These are phyloP conservation scores for Prillingera fragicola DNA, from an alignment of 1,284 basidiomycete species.

Conservation along the genomic window DNA sequence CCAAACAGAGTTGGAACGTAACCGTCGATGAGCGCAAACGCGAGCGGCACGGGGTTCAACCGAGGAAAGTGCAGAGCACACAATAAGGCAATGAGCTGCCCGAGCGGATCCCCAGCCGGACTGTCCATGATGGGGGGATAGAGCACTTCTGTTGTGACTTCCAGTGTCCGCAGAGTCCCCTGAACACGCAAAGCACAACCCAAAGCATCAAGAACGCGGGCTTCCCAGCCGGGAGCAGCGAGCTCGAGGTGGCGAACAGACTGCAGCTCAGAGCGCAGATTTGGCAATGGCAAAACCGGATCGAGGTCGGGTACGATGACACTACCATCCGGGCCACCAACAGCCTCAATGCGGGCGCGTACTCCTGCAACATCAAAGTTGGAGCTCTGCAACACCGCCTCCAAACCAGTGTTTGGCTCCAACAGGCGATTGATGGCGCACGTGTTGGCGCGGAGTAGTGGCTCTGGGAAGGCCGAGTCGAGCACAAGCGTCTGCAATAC, in stretches of 20 bases:
- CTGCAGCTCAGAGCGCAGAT: constrained; percentile 18
- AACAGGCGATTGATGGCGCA: constrained; percentile 26
- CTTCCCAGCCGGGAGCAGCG: constrained; percentile 16
- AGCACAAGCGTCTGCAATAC: constrained; percentile 41
- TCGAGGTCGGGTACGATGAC: constrained; percentile 9
- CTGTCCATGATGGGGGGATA: constrained; percentile 8
- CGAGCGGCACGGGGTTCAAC: constrained; percentile 3
- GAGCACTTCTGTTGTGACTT: constrained; percentile 15
- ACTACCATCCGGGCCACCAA: constrained; percentile 7
- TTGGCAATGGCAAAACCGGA: constrained; percentile 4
- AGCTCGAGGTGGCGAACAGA: constrained; percentile 20
- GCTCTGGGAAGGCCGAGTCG: constrained; percentile 34
- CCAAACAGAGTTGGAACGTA: constrained; percentile 11
- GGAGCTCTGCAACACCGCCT: constrained; percentile 33
- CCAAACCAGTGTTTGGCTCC: constrained; percentile 26
- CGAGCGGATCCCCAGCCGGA: constrained; percentile 1
- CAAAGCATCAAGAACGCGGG: constrained; percentile 12
- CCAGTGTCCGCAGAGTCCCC: constrained; percentile 12
- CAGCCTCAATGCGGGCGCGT: constrained; percentile 20
- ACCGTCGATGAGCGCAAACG: constrained; percentile 10
- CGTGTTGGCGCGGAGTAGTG: constrained; percentile 31
- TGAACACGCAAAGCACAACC: constrained; percentile 6
- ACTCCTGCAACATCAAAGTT: constrained; percentile 32
- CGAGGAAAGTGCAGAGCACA: constrained; percentile 6
- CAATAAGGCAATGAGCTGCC: constrained; percentile 11